These are phyloP conservation scores for Aspergillus sp. DNA, from an alignment of 2,329 filamentous ascomycete genomes.

Conservation along the genomic window DNA sequence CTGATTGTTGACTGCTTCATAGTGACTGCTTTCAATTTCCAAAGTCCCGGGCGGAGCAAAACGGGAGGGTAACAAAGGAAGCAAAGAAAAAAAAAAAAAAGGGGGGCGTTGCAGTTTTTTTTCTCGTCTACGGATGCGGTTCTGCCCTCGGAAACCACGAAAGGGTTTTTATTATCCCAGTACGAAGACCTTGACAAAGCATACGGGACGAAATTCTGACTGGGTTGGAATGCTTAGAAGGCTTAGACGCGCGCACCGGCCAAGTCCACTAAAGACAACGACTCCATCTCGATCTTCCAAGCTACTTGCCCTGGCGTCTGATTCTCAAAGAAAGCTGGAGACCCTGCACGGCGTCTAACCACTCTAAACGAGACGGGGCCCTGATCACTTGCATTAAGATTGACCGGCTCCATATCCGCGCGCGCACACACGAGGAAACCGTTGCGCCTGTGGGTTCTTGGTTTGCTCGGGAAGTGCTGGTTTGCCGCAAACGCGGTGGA, in stretches of 20 bases:
- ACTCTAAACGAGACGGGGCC: conserved; percentile 11
- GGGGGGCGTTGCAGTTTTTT: background rate
- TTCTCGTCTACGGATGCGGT: conserved; percentile 11
- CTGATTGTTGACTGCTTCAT: background rate
- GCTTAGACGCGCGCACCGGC: conserved; percentile 22
- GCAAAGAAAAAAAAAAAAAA: conserved; percentile 1
- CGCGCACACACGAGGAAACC: conserved; percentile 18
- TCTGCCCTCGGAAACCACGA: conserved; percentile 1
- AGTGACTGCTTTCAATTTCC: background rate
- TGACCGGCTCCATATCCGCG: conserved; percentile 25
- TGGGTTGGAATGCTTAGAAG: conserved; percentile 16
- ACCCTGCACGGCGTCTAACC: conserved; percentile 16
- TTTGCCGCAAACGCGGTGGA: conserved; percentile 22
- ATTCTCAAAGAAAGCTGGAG: background rate
- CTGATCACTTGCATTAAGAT: conserved; percentile 27
- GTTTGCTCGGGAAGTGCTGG: conserved; percentile 18
- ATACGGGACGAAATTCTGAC: too few relatives aligned
- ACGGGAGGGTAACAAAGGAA: background rate
- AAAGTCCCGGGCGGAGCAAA: background rate
- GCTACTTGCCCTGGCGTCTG: conserved; percentile 16
- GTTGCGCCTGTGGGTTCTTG: conserved; percentile 19
- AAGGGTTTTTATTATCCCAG: too few relatives aligned
- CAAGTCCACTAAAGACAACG: background rate
- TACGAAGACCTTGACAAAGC: too few relatives aligned
- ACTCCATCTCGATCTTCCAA: too few relatives aligned